Base-by-base conservation (phyloP, 2,329 filamentous ascomycete genomes). In the Hirsutella minnesotensis region DNA sequence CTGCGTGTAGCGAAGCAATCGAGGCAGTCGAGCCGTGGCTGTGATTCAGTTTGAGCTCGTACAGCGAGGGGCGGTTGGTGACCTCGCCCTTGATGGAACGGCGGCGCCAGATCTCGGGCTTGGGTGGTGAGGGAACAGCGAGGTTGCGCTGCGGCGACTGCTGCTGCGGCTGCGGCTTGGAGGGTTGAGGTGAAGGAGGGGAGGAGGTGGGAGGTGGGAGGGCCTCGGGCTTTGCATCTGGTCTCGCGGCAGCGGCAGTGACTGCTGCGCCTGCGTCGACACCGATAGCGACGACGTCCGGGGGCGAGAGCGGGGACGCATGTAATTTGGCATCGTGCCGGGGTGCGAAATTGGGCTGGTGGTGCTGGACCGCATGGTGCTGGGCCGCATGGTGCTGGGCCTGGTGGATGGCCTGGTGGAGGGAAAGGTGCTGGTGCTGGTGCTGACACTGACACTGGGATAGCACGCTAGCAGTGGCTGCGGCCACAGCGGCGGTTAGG, bases 11-110 rank as follows among this genome's bases (percentile, higher is more conserved):
- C 9, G 33, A 18, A n/a, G 44, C 24, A 19, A 52, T 51, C 31
- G 62, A 59, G 16, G 65, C 65, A 4, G 72, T 74, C 18, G 71
- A 75, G 31, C 71, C 70, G 56, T 73, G 64, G 44, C 68, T 74
- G 34, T 58, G 52, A 39, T 66, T 53, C 42, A 77, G 59, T 46
- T 69, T 70, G 40, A 77, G 64, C 44, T 68, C 65, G 9, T 70
- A 57, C 4, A 76, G 62, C 33, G 9, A 18, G 38, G 68, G 64
- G 29, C 70, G 54, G 46, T 58, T 65, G 41, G 63, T 7, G 7
- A 12, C 12, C 24, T 27, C 69, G 43, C 62, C 62, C 53, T 70
- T 75, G 21, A 67, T 57, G 13, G 71, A 73, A 38, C 73, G 67
- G 41, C 73, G 64, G 44, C 66, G 65, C 72, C 72, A 76, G 38